Evolutionary conservation across 108 stramenopile genomes (phyloP).

Genomic region (Skeletonema tropicum): DNA sequence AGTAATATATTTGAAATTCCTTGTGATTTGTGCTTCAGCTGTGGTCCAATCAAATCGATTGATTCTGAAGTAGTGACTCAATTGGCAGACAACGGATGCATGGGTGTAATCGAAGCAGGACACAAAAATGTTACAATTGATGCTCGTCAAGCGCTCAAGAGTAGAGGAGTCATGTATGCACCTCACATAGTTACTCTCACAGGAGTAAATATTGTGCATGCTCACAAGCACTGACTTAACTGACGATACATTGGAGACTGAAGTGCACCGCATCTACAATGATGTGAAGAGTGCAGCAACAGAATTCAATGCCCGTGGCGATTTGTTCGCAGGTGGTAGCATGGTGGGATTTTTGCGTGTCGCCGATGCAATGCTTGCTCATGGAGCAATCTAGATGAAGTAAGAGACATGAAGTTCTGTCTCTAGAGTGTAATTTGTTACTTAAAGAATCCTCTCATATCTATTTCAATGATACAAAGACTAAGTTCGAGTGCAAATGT

Average conservation of each 20-base stretch:
- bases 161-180: constrained; percentile 89
- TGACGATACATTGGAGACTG: constrained; percentile 73
- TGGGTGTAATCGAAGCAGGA: constrained; percentile 92
- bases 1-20: constrained; percentile 81
- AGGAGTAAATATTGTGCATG: constrained; percentile 82
- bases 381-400: constrained; percentile 88
- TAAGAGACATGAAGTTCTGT: neutral
- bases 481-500: no score
- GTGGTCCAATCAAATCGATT: constrained; percentile 84
- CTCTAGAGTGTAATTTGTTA: neutral
- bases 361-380: constrained; percentile 93
- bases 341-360: constrained; percentile 96
- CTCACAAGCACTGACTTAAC: constrained; percentile 69
- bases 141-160: constrained; percentile 79
- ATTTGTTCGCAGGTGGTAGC: constrained; percentile 87
- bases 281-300: constrained; percentile 91
- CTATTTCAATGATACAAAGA: no score
- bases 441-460: neutral
- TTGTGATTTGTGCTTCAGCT: constrained; percentile 94
- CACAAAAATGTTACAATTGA: constrained; percentile 75
- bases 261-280: constrained; percentile 79
- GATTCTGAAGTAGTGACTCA: constrained; percentile 66
- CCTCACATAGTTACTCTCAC: constrained; percentile 90
- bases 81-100: constrained; percentile 92
- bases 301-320: constrained; percentile 95